Base-by-base conservation (phyloP, 495 filamentous ascomycete genomes). In the Entonaema liquescens region DNA sequence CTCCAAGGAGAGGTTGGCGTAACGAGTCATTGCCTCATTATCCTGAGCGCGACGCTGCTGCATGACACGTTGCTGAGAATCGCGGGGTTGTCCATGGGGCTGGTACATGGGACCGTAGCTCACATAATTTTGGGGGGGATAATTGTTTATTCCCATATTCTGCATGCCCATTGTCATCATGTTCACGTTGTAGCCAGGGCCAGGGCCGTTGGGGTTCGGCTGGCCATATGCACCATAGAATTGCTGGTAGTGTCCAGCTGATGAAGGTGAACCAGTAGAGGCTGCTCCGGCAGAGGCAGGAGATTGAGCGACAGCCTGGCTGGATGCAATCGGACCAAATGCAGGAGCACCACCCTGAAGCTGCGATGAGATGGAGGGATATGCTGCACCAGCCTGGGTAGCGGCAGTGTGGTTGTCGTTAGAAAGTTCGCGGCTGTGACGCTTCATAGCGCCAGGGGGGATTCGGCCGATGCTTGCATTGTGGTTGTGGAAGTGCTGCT, bases 401-500 rank as follows among this genome's bases (percentile, higher is more conserved):
- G 83, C 83, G 47, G 59, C 38, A 62, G 74, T 26, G 38, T 65
- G 70, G 26, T 81, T 81, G 26, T 84, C 83, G 12, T 76, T 78
- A 25, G 88, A 86, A 12, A 91, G 78, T 70, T 94, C 90, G 56
- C 90, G 90, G 72, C 85, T 88, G 60, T 90, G 88, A 65, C 91
- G 89, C 71, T 85, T 83, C 61, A 90, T 78, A 38, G 83, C 86
- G 64, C 84, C 85, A 15, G 83, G 81, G 7, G 92, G 91, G 72
- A 93, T 91, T 47, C 93, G 91, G 35, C 93, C 93, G 49, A 95
- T 81, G 76, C 85, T 93, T 5, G 89, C 88, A 74, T 93, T 94
- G 80, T 94, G 92, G 59, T 94, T 91, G 61, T 94, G 92, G 65
- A 94, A 86, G 64, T 90, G 89, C 75, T 93, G 89, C 76, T 95